Conservation (phyloP, 2,329 filamentous ascomycete genomes). For the Fusarium kyushuense region DNA sequence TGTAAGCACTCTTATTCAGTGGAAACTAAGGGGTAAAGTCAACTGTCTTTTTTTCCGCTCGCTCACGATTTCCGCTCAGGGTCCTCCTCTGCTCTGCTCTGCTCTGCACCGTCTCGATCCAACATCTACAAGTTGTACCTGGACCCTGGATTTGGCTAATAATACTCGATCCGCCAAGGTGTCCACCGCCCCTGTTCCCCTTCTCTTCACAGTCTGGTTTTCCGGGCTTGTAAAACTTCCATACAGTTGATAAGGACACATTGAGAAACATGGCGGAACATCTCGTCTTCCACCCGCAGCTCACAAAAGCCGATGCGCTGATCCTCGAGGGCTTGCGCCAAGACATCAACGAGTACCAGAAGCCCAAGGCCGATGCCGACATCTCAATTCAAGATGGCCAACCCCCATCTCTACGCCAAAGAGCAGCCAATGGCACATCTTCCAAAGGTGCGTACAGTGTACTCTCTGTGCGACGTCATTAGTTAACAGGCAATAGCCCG, state of each 20-base stretch:
- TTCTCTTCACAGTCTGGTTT: neutral
- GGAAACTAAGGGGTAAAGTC: slow-evolving; percentile 26
- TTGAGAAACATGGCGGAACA: slow-evolving; percentile 19
- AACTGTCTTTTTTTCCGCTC: slow-evolving; percentile 8
- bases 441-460: slow-evolving; percentile 18
- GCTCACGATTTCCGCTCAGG: slow-evolving; percentile 14
- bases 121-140: slow-evolving; percentile 18
- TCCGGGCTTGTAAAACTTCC: neutral
- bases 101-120: neutral
- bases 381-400: neutral
- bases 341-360: slow-evolving; percentile 27
- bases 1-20: neutral
- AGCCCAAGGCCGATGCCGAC: neutral
- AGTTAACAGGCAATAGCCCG: slow-evolving; percentile 5
- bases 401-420: neutral
- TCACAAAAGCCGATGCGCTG: slow-evolving; percentile 33
- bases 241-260: neutral
- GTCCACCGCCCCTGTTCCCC: neutral
- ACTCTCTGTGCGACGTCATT: slow-evolving; percentile 2
- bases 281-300: slow-evolving; percentile 30
- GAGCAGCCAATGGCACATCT: neutral
- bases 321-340: slow-evolving; percentile 29
- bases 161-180: neutral
- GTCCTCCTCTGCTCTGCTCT: slow-evolving; percentile 4
- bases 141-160: slow-evolving; percentile 8